Base-by-base conservation (phyloP, 192 early-diverging fungal species). In the Coemansia sp. region DNA sequence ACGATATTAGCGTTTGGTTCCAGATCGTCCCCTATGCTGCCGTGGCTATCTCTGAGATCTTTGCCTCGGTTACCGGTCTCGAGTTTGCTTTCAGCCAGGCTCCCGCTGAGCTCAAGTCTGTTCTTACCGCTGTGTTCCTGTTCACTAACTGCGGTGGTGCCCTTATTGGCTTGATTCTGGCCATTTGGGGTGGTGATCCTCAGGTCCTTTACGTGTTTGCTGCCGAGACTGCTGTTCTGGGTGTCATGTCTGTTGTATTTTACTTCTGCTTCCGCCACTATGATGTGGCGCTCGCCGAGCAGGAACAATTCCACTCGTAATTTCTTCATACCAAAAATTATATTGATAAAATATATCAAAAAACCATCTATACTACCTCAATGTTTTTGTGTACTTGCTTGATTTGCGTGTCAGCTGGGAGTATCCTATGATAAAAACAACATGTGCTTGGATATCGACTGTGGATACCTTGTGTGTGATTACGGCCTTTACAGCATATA, bases 11-110 rank as follows among this genome's bases (percentile, higher is more conserved):
- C 38, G 87, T 87, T 44, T 84, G 70, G 52, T 79, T 76, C 70
- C 89, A 91, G 70, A 70, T 89, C 51, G 87, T 84, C 2, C 71
- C 87, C 4, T 91, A 90, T 70, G 64, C 87, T 27, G 77, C 91
- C 29, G 84, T 90, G 57, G 90, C 85, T 29, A 74, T 87, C 27
- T 87, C 89, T 10, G 90, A 91, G 76, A 88, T 88, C 38, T 91
- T 91, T 76, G 87, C 88, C 22, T 91, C 89, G 16, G 83, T 88
- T 62, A 90, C 90, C 16, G 89, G 89, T 74, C 82, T 90, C 34
- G 90, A 90, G 79, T 91, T 86, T 71, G 91, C 87, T 18, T 92
- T 85, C 87, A 89, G 78, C 47, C 87, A 86, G 78, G 88, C 90
- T 12, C 87, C 90, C 16, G 72, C 75, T 5, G 68, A 71, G 52